Percentiles rank a stretch among this genome's conserved stretches.
Evolutionary conservation across 1,139 yeast species (phyloP).

Genomic region (Barnettozyma hawaiiensis): DNA sequence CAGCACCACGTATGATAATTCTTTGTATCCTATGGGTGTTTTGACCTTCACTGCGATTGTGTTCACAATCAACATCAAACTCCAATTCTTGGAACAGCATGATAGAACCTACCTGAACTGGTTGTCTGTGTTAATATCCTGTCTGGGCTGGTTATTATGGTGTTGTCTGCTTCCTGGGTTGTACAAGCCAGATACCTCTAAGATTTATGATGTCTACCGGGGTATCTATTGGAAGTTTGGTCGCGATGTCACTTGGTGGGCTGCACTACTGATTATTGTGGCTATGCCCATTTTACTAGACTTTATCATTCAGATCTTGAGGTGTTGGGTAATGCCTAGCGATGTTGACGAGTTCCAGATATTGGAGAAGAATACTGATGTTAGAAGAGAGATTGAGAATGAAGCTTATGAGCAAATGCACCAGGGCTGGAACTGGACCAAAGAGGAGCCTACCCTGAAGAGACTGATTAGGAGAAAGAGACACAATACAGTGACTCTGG

Average conservation of each 20-base stretch:
- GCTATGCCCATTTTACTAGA: slow-evolving; percentile 64
- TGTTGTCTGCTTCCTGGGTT: slow-evolving; percentile 67
- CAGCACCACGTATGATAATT: slow-evolving; percentile 59
- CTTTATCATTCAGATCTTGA: slow-evolving; percentile 51
- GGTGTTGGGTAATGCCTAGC: slow-evolving; percentile 53
- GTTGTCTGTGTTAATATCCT: slow-evolving; percentile 66
- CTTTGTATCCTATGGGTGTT: slow-evolving; percentile 78
- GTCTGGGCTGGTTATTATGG: slow-evolving; percentile 88
- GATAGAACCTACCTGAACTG: slow-evolving; percentile 59
- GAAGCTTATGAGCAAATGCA: slow-evolving; percentile 66
- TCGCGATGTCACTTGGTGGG: slow-evolving; percentile 80
- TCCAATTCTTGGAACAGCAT: slow-evolving; percentile 81
- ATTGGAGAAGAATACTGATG: slow-evolving; percentile 62
- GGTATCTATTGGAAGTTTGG: slow-evolving; percentile 75
- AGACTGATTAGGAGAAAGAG: slow-evolving; percentile 21
- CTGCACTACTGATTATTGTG: slow-evolving; percentile 51
- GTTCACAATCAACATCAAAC: slow-evolving; percentile 67
- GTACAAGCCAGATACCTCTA: slow-evolving; percentile 50
- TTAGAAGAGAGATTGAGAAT: slow-evolving; percentile 66
- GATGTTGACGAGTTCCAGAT: slow-evolving; percentile 78
- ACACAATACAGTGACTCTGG: slow-evolving; percentile 26
- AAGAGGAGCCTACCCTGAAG: slow-evolving; percentile 30
- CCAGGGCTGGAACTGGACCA: slow-evolving; percentile 72
- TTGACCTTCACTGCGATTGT: slow-evolving; percentile 68
- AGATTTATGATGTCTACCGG: slow-evolving; percentile 66